Evolutionary conservation across 148 eudicot genomes (phyloP).

Genomic region (Cornus suecica): DNA sequence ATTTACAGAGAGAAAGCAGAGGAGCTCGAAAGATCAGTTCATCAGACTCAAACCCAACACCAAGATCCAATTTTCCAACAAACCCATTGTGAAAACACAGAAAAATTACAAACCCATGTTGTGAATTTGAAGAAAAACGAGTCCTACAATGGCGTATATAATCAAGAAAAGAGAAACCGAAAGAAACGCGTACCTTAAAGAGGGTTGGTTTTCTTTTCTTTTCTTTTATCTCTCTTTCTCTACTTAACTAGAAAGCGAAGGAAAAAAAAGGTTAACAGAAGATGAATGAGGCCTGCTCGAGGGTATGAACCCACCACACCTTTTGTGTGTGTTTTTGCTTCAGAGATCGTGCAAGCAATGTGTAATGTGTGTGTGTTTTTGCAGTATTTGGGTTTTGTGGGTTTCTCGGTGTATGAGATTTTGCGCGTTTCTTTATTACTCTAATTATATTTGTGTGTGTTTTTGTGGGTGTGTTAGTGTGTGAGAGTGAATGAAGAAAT

Average conservation of each 20-base stretch:
- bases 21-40: not conserved
- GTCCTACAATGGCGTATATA: not conserved
- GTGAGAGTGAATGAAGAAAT: not conserved
- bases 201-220: not conserved
- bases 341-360: slow-evolving; percentile 37
- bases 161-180: slow-evolving; percentile 17
- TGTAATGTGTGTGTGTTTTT: not conserved
- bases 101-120: slow-evolving; percentile 11
- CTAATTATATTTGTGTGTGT: not conserved
- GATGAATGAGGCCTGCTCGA: slow-evolving; percentile 16
- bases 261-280: slow-evolving; percentile 16
- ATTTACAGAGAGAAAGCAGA: not conserved
- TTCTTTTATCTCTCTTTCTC: not conserved
- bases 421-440: not conserved
- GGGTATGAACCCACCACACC: not conserved
- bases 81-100: slow-evolving; percentile 9
- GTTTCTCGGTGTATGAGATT: not conserved
- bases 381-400: slow-evolving; percentile 8
- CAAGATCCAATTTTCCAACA: slow-evolving; percentile 10
- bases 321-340: not conserved
- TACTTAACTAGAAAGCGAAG: slow-evolving; percentile 29
- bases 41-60: not conserved
- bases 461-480: not conserved
- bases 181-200: slow-evolving; percentile 18
- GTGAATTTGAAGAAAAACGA: not conserved